A percentile compares a stretch with the other conserved stretches of the same genome.
phyloP scores from a whole-genome alignment of 2,329 filamentous ascomycete species.

The Periconia macrospinosa region DNA sequence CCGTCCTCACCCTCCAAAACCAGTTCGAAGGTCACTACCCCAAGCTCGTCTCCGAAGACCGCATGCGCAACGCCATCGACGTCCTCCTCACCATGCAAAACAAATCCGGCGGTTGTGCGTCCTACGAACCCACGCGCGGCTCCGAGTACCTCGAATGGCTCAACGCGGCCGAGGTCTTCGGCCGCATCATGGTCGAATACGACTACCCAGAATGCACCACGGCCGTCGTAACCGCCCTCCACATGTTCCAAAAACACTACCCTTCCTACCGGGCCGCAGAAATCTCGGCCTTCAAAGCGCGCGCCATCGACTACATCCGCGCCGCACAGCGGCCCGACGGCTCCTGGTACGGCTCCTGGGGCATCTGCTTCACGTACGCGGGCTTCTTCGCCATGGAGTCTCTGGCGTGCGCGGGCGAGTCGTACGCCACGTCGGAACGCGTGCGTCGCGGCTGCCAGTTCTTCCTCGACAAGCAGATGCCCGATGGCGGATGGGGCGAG shows the following conservation, averaged over 20 bases:
- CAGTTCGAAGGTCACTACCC: constrained; percentile 65
- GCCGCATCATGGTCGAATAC: constrained; percentile 97
- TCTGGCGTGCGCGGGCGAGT: constrained; percentile 78
- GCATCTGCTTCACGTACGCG: constrained; percentile 96
- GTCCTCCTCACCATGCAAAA: constrained; percentile 93
- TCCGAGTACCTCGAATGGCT: constrained; percentile 78
- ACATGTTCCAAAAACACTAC: constrained; percentile 78
- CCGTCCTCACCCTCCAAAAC: constrained; percentile 81
- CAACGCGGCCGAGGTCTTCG: constrained; percentile 96
- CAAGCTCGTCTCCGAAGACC: constrained; percentile 70
- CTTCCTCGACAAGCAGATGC: constrained; percentile 78
- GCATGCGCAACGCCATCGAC: constrained; percentile 86
- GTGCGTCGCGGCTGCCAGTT: constrained; percentile 81
- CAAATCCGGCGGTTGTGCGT: constrained; percentile 78
- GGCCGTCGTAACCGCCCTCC: constrained; percentile 84
- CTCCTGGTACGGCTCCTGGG: constrained; percentile 98
- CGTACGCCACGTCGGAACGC: constrained; percentile 70
- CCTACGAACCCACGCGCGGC: constrained; percentile 83
- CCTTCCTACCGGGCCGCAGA: constrained; percentile 77
- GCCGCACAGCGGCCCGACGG: constrained; percentile 76
- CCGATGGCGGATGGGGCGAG: constrained; percentile 95
- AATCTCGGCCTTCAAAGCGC: constrained; percentile 70
- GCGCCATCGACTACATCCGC: constrained; percentile 82
- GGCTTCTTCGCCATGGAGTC: constrained; percentile 95
- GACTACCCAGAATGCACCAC: constrained; percentile 98